Base-by-base conservation (phyloP, 1,139 yeast species). In the Taphrina wiesneri region DNA sequence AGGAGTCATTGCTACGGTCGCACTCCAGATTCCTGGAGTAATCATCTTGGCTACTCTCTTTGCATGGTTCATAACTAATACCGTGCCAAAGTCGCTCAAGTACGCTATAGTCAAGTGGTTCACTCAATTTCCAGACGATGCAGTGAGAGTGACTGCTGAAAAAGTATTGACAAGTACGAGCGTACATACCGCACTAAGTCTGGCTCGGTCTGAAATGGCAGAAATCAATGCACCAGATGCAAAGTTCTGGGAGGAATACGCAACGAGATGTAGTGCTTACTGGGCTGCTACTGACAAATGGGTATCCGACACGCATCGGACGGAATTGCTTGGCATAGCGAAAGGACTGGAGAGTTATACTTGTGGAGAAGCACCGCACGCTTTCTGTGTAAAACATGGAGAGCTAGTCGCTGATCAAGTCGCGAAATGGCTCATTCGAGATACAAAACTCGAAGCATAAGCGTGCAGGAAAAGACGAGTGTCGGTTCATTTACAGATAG, bases 371-470 rank as follows among this genome's bases (percentile, higher is more conserved):
- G 53, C 60, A 17, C 49, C 57, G 7, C 65, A 62, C 34, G 65
- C 60, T 7, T 62, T 62, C 39, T 62, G 65, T 17, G 32, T 62
- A 28, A 53, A 60, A 47, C 65, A 62, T 26, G 51, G 65, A n/a
- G 54, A 54, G 5, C 3, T 53, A 5, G 60, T 62, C 17, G 65
- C 54, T 6, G 60, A 43, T 6, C 43, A 41, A 39, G 54, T 62
- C 30, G 65, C 47, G 1, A 51, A 46, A 7, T 62, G 65, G 65
- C 28, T 62, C 7, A n/a, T 21, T 4, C 23, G 64, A 32, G 64
- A 60, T 23, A 15, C 32, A 21, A 32, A 43, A 15, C 15, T 9
- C 30, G 21, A 23, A 30, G 11, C 11, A 30, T 6, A 9, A 25
- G 25, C 28, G 53, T 30, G 25, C n/a, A 47, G 15, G 17, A 21